These are phyloP conservation scores for Botrytis paeoniae DNA, from an alignment of 2,329 filamentous ascomycete species.

Conservation along the genomic window DNA sequence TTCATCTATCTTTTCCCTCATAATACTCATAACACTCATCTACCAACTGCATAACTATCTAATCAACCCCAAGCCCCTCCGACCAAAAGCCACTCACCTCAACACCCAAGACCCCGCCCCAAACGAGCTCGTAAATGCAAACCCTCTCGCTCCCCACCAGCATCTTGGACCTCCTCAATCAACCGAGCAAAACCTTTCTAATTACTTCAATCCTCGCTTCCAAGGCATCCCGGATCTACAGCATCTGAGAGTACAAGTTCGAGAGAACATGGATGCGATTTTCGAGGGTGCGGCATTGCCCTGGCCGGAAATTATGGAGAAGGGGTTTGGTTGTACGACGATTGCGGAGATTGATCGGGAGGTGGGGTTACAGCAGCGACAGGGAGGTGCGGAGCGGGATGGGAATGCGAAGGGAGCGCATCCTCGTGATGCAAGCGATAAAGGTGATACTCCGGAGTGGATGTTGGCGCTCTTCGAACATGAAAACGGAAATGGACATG, in stretches of 20 bases:
- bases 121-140: not conserved
- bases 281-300: not conserved
- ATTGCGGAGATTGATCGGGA: not conserved
- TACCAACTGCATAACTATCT: not conserved
- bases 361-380: not conserved
- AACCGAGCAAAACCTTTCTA: fast-evolving
- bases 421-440: not conserved
- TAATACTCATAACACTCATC: not conserved
- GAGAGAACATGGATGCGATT: not conserved
- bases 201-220: not conserved
- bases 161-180: not conserved
- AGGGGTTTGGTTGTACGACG: not conserved
- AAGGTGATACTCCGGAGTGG: not conserved
- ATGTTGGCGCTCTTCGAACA: not conserved
- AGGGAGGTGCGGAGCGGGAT: not conserved
- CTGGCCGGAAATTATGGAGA: not conserved
- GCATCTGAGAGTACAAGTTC: not conserved
- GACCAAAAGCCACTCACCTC: not conserved
- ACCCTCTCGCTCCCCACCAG: not conserved
- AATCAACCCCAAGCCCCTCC: not conserved
- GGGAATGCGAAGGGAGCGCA: not conserved
- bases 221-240: not conserved
- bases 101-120: not conserved
- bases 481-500: not conserved
- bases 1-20: not conserved